Percentiles rank a stretch among this genome's conserved stretches.
phyloP scores from a whole-genome alignment of 1,284 basidiomycete genomes.

The Porogramme epimiltina region DNA sequence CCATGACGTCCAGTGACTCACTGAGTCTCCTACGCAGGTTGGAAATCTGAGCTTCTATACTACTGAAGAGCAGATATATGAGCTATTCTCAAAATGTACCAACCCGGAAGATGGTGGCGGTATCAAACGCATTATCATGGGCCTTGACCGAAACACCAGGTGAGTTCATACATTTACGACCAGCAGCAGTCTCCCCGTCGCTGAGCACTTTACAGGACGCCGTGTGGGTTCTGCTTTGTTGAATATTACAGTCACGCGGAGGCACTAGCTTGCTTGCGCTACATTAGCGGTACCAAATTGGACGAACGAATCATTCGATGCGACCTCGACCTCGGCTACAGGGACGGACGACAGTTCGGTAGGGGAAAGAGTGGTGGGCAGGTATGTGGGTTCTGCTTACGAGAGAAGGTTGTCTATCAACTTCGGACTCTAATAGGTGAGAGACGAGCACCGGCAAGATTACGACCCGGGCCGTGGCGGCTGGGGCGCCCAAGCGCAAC shows the following conservation, averaged over 20 bases:
- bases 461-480: conserved; percentile 96
- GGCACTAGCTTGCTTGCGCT: conserved; percentile 90
- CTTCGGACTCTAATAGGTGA: conserved; percentile 47
- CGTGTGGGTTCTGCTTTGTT: conserved; percentile 99
- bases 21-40: conserved; percentile 53
- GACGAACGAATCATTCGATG: conserved; percentile 99
- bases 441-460: conserved; percentile 97
- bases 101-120: conserved; percentile 90
- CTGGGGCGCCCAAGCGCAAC: conserved; percentile 91
- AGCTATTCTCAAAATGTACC: conserved; percentile 93
- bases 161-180: conserved; percentile 33
- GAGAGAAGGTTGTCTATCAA: neutral
- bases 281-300: conserved; percentile 97
- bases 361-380: conserved; percentile 97
- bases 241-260: conserved; percentile 98
- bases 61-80: conserved; percentile 99
- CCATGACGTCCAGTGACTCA: neutral
- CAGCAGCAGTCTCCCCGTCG: neutral
- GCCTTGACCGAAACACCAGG: conserved; percentile 94
- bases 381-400: conserved; percentile 39
- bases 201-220: conserved; percentile 65
- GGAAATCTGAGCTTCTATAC: conserved; percentile 98
- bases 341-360: conserved; percentile 96
- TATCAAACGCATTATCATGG: conserved; percentile 99
- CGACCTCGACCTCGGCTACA: conserved; percentile 97